Percentiles rank a stretch among this genome's conserved stretches.
These are phyloP conservation scores for Daphne laureola DNA, from an alignment of 441 rosid genomes.

Conservation along the genomic window DNA sequence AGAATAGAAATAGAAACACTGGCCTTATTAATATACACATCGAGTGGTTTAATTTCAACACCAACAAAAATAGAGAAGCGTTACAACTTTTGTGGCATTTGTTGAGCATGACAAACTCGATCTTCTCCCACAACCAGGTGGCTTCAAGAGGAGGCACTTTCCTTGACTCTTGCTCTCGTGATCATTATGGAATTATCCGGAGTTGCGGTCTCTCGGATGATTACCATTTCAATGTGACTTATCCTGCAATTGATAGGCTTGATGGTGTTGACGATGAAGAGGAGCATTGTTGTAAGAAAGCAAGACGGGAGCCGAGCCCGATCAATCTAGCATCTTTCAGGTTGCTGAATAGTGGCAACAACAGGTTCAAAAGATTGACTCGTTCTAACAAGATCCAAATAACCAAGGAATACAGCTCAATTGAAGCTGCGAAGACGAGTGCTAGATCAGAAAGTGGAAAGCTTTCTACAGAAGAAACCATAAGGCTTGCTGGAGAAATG, in stretches of 20 bases:
- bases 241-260: conserved; percentile 23
- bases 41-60: no score
- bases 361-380: conserved; percentile 17
- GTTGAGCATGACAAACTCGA: no score
- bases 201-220: conserved; percentile 21
- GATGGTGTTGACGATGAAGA: conserved; percentile 14
- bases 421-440: not conserved
- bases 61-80: no score
- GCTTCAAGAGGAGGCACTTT: no score
- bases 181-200: no score
- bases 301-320: conserved; percentile 12
- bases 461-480: conserved; percentile 37
- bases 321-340: conserved; percentile 28
- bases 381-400: conserved; percentile 19
- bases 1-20: no score
- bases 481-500: conserved; percentile 41
- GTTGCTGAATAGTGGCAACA: conserved; percentile 27
- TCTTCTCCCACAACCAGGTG: no score
- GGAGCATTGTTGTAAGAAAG: conserved; percentile 17
- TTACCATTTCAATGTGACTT: conserved; percentile 13
- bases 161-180: no score
- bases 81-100: no score
- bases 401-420: not conserved
- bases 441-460: not conserved
- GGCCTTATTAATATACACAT: no score